Evolutionary conservation across 768 basidiomycete genomes (phyloP).

Genomic region (Suillus ampliporus): DNA sequence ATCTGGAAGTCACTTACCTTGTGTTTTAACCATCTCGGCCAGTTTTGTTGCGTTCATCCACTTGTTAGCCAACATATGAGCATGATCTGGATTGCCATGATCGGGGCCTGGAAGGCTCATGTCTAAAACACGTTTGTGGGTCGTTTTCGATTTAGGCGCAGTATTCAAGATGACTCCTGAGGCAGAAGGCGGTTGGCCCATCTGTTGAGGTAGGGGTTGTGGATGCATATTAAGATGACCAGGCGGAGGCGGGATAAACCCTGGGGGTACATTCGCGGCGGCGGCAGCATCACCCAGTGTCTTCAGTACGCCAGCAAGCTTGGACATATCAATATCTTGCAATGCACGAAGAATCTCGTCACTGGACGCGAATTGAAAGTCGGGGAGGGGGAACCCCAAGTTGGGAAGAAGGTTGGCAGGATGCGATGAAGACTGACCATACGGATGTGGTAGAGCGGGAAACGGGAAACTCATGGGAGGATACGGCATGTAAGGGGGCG

Average conservation of each 20-base stretch:
- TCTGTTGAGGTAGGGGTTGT: slow-evolving; percentile 38
- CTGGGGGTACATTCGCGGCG: slow-evolving; percentile 41
- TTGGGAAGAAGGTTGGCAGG: slow-evolving; percentile 21
- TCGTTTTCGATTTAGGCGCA: slow-evolving; percentile 41
- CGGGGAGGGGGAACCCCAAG: slow-evolving; percentile 33
- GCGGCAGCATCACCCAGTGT: slow-evolving; percentile 64
- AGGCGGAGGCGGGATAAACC: slow-evolving; percentile 28
- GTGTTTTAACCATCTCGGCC: slow-evolving; percentile 66
- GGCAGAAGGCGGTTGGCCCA: slow-evolving; percentile 48
- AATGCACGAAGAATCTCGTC: slow-evolving; percentile 77
- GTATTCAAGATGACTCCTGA: slow-evolving; percentile 51
- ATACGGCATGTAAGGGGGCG: slow-evolving; percentile 34
- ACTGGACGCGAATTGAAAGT: slow-evolving; percentile 57
- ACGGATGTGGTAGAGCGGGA: slow-evolving; percentile 28
- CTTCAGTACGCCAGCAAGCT: slow-evolving; percentile 70
- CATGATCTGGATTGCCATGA: slow-evolving; percentile 59
- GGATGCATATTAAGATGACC: slow-evolving; percentile 33
- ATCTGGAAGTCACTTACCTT: slow-evolving; percentile 51
- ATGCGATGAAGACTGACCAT: slow-evolving; percentile 35
- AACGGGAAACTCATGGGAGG: slow-evolving; percentile 36
- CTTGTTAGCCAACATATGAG: slow-evolving; percentile 73
- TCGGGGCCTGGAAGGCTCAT: slow-evolving; percentile 49
- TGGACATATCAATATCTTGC: slow-evolving; percentile 71
- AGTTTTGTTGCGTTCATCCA: slow-evolving; percentile 78
- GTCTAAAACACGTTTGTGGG: slow-evolving; percentile 47